Base-by-base conservation (phyloP, 495 filamentous ascomycete species). In the Aspergillus wentii region DNA sequence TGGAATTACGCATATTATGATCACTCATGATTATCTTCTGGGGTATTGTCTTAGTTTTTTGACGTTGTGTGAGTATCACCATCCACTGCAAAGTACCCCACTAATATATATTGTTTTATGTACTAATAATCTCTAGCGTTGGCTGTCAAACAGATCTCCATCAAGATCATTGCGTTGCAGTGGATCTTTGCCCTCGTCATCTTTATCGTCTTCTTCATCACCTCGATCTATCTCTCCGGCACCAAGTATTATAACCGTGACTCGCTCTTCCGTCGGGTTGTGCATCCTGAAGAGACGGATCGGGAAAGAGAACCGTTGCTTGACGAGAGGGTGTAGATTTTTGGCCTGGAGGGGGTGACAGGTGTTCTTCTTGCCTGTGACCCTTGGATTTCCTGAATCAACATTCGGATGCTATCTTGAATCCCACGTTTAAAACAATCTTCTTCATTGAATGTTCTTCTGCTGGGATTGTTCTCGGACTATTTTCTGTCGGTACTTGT, bases 121-220 rank as follows among this genome's bases (percentile, higher is more conserved):
- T n/a, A n/a, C n/a, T n/a, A n/a, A n/a, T n/a, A n/a, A n/a, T 13
- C 27, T 25, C 17, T 38, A 80, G 76, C 84, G 8, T 73, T 94
- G 33, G 88, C 85, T 8, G 76, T 94, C 11, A 72, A 74, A 11
- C 88, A 95, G 56, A 75, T 92, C 60, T 59, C 76, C 26, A 70
- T 74, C 51, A 80, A 85, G 58, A 53, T 78, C 26, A 71, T 90
- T 43, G 79, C 84, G 1, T 63, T 92, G 38, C 88, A 95, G 65
- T 94, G 86, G 89, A 88, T 89, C 59, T 94, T 94, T 54, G 86
- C 87, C 20, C 90, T 94, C 49, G 69, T 77, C 44, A 83, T 94
- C 57, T 89, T 90, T 72, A 78, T 66, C 1, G 56, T 87, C 26
- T 75, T 94, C 35, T 79, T 89, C 51, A 50, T 86, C 8, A 56